Conservation (phyloP, 1,284 basidiomycete genomes). For the Heterobasidion irregulare region DNA sequence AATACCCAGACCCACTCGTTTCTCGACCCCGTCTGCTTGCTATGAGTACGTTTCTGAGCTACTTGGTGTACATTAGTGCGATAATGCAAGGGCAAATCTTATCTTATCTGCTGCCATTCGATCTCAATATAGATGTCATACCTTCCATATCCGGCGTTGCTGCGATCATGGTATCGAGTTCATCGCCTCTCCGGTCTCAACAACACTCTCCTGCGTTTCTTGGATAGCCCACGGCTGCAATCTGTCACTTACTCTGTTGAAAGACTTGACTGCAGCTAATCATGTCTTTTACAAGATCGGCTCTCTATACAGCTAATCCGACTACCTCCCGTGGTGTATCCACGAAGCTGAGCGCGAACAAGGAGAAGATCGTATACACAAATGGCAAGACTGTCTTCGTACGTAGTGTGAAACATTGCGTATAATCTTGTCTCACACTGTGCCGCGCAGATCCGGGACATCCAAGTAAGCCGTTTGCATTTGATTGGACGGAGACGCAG, state of each 20-base stretch:
- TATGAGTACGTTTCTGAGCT: too few species aligned
- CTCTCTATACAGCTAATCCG: conserved; percentile 70
- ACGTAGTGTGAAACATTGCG: conserved; percentile 24
- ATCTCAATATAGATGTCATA: too few species aligned
- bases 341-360: conserved; percentile 79
- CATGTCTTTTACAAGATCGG: conserved; percentile 53
- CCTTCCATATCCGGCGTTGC: too few species aligned
- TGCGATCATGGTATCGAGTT: too few species aligned
- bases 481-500: not conserved
- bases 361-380: conserved; percentile 82
- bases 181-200: too few species aligned
- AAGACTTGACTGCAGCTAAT: not conserved
- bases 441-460: conserved; percentile 45
- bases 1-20: not conserved
- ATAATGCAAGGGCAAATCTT: too few species aligned
- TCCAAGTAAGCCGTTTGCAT: conserved; percentile 31
- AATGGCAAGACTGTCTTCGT: conserved; percentile 85
- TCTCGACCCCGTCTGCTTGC: not conserved
- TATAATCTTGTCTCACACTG: not conserved
- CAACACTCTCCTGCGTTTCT: not conserved
- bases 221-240: too few species aligned
- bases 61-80: too few species aligned
- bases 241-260: too few species aligned
- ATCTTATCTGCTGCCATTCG: too few species aligned
- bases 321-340: conserved; percentile 63